Percentiles rank a stretch among this genome's conserved stretches.
Conservation (phyloP, 805 yeast genomes). For the Yamadazyma laniorum region DNA sequence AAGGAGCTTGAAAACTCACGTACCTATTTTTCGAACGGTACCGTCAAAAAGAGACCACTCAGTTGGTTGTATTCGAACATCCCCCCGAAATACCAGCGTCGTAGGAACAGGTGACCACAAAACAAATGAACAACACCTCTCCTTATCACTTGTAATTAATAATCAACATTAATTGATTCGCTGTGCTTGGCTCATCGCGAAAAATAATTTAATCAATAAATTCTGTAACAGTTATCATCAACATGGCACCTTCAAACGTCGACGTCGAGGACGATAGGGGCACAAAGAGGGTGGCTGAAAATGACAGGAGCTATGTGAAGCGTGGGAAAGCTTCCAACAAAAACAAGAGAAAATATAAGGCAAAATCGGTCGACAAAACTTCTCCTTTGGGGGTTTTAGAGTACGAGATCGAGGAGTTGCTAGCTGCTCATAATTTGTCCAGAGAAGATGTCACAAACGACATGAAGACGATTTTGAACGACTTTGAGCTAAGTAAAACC, state of each 20-base stretch:
- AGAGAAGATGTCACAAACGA: slow-evolving; percentile 59
- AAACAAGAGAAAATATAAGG: slow-evolving; percentile 51
- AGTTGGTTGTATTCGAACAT: slow-evolving; percentile 30
- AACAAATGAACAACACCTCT: too few relatives aligned
- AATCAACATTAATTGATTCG: not conserved
- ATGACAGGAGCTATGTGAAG: slow-evolving; percentile 11
- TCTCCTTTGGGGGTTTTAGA: slow-evolving; percentile 79
- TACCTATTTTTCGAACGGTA: slow-evolving; percentile 38
- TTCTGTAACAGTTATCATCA: slow-evolving; percentile 4
- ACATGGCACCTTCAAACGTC: slow-evolving; percentile 8
- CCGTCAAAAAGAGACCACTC: slow-evolving; percentile 32
- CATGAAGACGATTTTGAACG: slow-evolving; percentile 62
- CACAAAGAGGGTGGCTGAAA: slow-evolving; percentile 2
- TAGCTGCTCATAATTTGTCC: slow-evolving; percentile 41
- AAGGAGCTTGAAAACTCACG: slow-evolving; percentile 47
- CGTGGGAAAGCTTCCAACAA: slow-evolving; percentile 23
- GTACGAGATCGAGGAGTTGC: slow-evolving; percentile 64
- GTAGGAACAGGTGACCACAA: slow-evolving; percentile 1
- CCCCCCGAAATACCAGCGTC: slow-evolving; percentile 21
- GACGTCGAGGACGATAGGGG: not conserved
- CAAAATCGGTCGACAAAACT: slow-evolving; percentile 68
- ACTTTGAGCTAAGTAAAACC: slow-evolving; percentile 41
- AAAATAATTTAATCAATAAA: slow-evolving; percentile 7
- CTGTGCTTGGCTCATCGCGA: slow-evolving; percentile 7
- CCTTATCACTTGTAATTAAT: slow-evolving; percentile 4